Conservation (phyloP, 805 yeast species). For the Priceomyces castillae region DNA sequence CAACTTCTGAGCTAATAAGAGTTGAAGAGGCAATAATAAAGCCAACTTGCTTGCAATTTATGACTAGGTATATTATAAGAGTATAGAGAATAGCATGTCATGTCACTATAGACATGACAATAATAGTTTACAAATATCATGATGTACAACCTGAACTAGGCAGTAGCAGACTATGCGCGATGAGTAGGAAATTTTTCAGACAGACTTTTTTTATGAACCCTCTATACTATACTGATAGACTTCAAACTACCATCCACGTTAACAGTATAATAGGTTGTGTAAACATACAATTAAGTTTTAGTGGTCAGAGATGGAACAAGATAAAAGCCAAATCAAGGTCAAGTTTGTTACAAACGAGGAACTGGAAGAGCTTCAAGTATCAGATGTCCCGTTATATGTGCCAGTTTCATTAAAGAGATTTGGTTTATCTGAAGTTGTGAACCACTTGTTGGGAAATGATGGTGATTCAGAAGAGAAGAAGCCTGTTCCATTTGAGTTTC, state of each 20-base stretch:
- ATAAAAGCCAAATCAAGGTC: constrained; percentile 70
- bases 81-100: too few relatives aligned
- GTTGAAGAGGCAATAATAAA: too few relatives aligned
- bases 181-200: constrained; percentile 2
- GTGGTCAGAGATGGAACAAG: constrained; percentile 19
- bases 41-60: too few relatives aligned
- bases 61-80: too few relatives aligned
- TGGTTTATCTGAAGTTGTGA: constrained; percentile 93
- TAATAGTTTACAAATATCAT: neutral
- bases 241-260: neutral
- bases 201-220: neutral
- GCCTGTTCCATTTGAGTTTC: constrained; percentile 88
- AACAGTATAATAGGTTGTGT: neutral
- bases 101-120: too few relatives aligned
- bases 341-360: constrained; percentile 84
- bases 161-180: neutral
- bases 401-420: constrained; percentile 84
- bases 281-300: neutral
- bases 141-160: neutral
- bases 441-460: constrained; percentile 64
- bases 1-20: constrained; percentile 7
- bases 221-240: constrained; percentile 1
- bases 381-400: constrained; percentile 79
- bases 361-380: constrained; percentile 65
- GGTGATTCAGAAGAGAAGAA: constrained; percentile 40